Evolutionary conservation across 2,329 filamentous ascomycete genomes (phyloP).

Genomic region (Anisogramma anomala): DNA sequence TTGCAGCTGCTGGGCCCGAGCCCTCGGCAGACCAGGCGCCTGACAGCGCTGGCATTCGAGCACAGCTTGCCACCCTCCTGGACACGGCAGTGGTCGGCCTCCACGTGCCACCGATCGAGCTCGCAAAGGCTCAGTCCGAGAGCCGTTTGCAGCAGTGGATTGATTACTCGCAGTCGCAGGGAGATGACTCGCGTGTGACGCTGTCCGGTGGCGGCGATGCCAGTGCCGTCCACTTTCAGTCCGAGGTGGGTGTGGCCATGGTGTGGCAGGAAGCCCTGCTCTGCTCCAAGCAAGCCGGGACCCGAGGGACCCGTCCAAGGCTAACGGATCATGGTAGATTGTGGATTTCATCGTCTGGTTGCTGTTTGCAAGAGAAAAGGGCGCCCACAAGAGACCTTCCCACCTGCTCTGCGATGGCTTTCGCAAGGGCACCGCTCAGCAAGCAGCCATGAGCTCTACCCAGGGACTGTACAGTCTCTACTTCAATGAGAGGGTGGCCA

Average conservation of each 20-base stretch:
- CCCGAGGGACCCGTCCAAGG: not conserved
- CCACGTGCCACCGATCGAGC: slow-evolving; percentile 19
- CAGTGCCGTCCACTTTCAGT: slow-evolving; percentile 42
- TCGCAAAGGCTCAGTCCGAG: slow-evolving; percentile 17
- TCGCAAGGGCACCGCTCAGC: slow-evolving; percentile 34
- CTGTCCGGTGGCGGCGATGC: slow-evolving; percentile 35
- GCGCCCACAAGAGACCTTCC: slow-evolving; percentile 40
- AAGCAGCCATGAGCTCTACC: slow-evolving; percentile 29
- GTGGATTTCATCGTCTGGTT: slow-evolving; percentile 68
- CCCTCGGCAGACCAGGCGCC: not conserved
- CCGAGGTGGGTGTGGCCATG: slow-evolving; percentile 42
- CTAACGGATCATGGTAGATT: slow-evolving; percentile 38
- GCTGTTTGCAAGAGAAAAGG: slow-evolving; percentile 52
- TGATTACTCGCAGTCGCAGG: slow-evolving; percentile 55
- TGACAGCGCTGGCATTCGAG: slow-evolving; percentile 24
- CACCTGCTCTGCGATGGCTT: slow-evolving; percentile 82
- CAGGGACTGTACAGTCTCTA: slow-evolving; percentile 54
- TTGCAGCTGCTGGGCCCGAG: slow-evolving; percentile 31
- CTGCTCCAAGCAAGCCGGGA: too few relatives aligned
- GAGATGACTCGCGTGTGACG: slow-evolving; percentile 45
- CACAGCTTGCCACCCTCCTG: slow-evolving; percentile 44
- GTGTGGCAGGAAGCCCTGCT: not conserved
- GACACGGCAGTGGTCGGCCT: slow-evolving; percentile 59
- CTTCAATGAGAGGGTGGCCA: slow-evolving; percentile 58
- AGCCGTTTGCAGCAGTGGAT: slow-evolving; percentile 44